Base-by-base conservation (phyloP, 2,329 filamentous ascomycete genomes). In the Paramyrothecium roridum region DNA sequence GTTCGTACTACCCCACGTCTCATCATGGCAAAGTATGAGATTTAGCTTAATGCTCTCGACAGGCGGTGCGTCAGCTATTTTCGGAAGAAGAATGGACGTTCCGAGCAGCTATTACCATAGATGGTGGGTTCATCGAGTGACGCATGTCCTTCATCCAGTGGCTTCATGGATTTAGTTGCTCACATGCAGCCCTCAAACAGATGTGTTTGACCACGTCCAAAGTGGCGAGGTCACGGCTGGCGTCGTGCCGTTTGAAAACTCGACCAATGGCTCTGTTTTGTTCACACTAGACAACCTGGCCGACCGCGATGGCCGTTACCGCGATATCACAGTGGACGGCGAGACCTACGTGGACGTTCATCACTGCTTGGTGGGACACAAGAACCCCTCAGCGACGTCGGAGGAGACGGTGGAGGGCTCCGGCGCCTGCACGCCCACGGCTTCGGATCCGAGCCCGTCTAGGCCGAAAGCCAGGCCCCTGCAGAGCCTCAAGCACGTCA, bases 221-320 rank as follows among this genome's bases (percentile, higher is more conserved):
- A 78, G 80, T 40, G 81, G 83, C 56, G 69, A 76, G 48, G 84
- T 84, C 1, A 73, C 81, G 52, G 87, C 87, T 55, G 95, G 93
- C 62, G 89, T 98, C 33, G 89, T 97, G 2, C 95, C 95, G 8
- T 93, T 96, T 73, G 93, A 98, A 70, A 99, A 99, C 77, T 96
- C 90, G 45, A 93, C 91, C 68, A 96, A 98, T 72, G 95, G 95
- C 66, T 88, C 89, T 54, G 95, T 99, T 51, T 86, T 95, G 54
- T 90, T 91, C 71, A 96, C 93, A 0, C 82, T 98, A 22, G 93
- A 97, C 73, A 84, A 93, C 61, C 85, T 99, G 57, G 91, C 91
- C 61, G 91, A 96, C 73, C 80, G 89, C 23, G 76, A 84, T 43
- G 73, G 72, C 46, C 73, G 74, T 47, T 91, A 89, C 67, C 78